Base-by-base conservation (phyloP, 139 green algal species). In the Coelastrella sp. region DNA sequence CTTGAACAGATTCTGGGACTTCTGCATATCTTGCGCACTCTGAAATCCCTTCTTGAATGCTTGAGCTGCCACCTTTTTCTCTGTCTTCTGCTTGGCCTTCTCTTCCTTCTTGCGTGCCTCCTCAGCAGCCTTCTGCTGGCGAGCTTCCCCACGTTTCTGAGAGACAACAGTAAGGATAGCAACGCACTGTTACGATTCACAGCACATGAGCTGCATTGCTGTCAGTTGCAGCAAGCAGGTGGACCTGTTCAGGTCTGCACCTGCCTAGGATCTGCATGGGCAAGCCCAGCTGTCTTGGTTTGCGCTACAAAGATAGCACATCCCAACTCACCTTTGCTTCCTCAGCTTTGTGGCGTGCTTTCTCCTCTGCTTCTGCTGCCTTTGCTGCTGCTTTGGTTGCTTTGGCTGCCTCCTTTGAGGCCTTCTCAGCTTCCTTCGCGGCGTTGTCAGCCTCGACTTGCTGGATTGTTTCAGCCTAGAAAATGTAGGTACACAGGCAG, bases 1-100 rank as follows among this genome's bases (percentile, higher is more conserved):
- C 77, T 71, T 89, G 60, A 93, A 90, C n/a, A 85, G 79, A 63
- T 82, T 83, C n/a, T 84, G 71, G 32, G 84, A 84, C 86, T 92
- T 95, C 48, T 90, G 35, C 67, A 95, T 63, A 3, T 35, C 63
- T 2, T 79, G 25, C 2, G 19, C 34, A 51, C 84, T 80, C 5
- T 85, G 79, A 68, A 93, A 95, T 37, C 92, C 92, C 48, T 79
- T 81, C 83, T 90, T 94, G 62, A 81, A 75, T 3, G 79, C 75
- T 21, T 78, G 35, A 41, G 86, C 90, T 9, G 32, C 48, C 50
- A 77, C 67, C 75, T 88, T 90, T 34, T 78, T 41, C 71, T 86
- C 88, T 21, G 66, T 30, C 5, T 60, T 37, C 57, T 89, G 68
- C 57, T 88, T 90, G 23, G 87, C 91, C 63, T 84, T 84, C 74